A percentile compares a stretch with the other conserved stretches of the same genome.
These are phyloP conservation scores for Rhizopus microsporus DNA, from an alignment of 371 early-diverging fungal genomes.

Conservation along the genomic window DNA sequence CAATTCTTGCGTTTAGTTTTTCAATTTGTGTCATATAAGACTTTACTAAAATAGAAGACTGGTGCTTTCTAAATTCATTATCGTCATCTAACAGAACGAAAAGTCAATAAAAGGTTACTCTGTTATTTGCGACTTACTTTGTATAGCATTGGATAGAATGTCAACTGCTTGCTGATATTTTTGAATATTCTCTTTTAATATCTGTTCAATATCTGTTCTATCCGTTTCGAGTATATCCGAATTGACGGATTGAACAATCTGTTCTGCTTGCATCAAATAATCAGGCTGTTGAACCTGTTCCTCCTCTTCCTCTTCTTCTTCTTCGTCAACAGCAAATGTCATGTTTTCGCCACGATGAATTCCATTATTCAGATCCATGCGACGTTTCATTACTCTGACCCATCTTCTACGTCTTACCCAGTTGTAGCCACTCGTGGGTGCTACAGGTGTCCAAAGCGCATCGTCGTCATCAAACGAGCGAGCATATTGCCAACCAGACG, in stretches of 20 bases:
- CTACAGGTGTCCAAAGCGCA: slow-evolving; percentile 51
- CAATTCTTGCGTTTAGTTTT: slow-evolving; percentile 12
- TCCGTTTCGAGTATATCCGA: slow-evolving; percentile 3
- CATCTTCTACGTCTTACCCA: slow-evolving; percentile 74
- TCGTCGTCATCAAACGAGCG: slow-evolving; percentile 54
- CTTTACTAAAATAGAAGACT: slow-evolving; percentile 16
- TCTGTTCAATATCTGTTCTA: slow-evolving; percentile 3
- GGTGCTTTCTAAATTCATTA: slow-evolving; percentile 26
- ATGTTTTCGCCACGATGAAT: slow-evolving; percentile 23
- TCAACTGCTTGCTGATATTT: slow-evolving; percentile 31
- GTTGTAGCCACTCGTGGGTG: slow-evolving; percentile 49
- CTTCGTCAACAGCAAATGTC: slow-evolving; percentile 11
- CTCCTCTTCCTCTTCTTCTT: slow-evolving; percentile 15
- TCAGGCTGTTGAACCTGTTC: slow-evolving; percentile 8
- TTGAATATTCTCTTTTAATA: slow-evolving; percentile 1
- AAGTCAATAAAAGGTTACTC: not conserved
- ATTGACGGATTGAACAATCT: slow-evolving; percentile 21
- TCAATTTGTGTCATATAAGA: slow-evolving; percentile 21
- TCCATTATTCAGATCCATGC: slow-evolving; percentile 48
- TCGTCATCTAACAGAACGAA: slow-evolving; percentile 12
- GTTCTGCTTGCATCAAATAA: slow-evolving; percentile 21
- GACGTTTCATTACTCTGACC: slow-evolving; percentile 72
- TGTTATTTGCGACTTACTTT: not conserved
- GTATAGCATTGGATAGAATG: not conserved
- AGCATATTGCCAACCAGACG: slow-evolving; percentile 70